Percentiles rank a stretch among this genome's conserved stretches.
Evolutionary conservation across 805 yeast species (phyloP).

Genomic region (Kuraishia piskuri): DNA sequence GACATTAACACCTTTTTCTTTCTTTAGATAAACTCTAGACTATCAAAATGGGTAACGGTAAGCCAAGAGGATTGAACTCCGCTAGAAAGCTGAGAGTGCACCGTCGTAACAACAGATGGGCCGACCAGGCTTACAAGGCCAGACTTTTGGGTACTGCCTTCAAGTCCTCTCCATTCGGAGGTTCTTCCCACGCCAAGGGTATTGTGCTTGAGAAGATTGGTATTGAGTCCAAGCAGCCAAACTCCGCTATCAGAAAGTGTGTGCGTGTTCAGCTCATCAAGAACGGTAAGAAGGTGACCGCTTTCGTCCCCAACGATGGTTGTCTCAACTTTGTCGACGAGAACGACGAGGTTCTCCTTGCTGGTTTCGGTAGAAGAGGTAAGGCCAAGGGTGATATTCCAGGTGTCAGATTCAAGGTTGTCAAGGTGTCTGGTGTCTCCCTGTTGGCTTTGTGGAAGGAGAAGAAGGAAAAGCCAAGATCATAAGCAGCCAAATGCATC

Average conservation of each 20-base stretch:
- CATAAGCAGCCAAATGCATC: slow-evolving; percentile 39
- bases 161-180: slow-evolving; percentile 99
- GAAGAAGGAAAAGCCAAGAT: slow-evolving; percentile 99
- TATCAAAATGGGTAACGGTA: slow-evolving; percentile 92
- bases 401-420: slow-evolving; percentile 99
- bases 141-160: slow-evolving; percentile 99
- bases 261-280: slow-evolving; percentile 99
- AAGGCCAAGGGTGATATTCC: slow-evolving; percentile 99
- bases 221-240: slow-evolving; percentile 99
- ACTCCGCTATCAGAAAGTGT: slow-evolving; percentile 99
- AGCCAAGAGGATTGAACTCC: slow-evolving; percentile 99
- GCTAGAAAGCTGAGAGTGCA: slow-evolving; percentile 99
- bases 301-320: slow-evolving; percentile 99
- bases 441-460: slow-evolving; percentile 99
- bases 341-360: slow-evolving; percentile 98
- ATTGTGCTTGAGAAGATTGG: slow-evolving; percentile 99
- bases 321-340: slow-evolving; percentile 99
- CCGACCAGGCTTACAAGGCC: slow-evolving; percentile 95
- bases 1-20: background rate
- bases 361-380: slow-evolving; percentile 99
- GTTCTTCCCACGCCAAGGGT: slow-evolving; percentile 99
- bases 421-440: slow-evolving; percentile 99
- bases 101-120: slow-evolving; percentile 99
- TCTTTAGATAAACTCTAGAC: background rate
- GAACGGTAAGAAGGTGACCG: slow-evolving; percentile 99